Evolutionary conservation across 306 rosid species (phyloP).

Genomic region (Gillenia trifoliata): DNA sequence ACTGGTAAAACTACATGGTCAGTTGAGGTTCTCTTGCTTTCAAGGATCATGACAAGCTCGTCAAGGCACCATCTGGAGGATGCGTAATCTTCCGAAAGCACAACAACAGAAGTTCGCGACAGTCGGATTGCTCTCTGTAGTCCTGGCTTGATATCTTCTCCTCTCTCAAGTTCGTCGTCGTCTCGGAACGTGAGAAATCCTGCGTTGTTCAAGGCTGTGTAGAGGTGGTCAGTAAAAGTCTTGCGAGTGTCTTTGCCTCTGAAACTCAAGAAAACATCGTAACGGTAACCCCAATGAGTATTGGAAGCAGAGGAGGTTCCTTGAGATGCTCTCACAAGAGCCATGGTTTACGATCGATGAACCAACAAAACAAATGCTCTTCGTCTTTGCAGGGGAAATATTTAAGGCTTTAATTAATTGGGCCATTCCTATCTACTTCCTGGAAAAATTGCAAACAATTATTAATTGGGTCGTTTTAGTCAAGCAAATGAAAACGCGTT

Average conservation of each 20-base stretch:
- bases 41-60: neutral
- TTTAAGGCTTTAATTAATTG: too few relatives aligned
- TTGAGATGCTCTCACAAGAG: neutral
- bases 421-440: too few relatives aligned
- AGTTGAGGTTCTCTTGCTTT: neutral
- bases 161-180: neutral
- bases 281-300: neutral
- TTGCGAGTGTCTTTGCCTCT: conserved; percentile 1
- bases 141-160: neutral
- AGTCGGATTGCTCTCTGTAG: neutral
- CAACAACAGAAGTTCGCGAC: neutral
- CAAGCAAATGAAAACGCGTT: too few relatives aligned
- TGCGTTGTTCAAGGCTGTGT: neutral
- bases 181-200: neutral
- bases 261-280: conserved; percentile 3
- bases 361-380: too few relatives aligned
- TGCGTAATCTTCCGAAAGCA: neutral
- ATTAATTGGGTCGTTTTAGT: too few relatives aligned
- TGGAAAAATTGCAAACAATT: too few relatives aligned
- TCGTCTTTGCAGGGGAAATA: too few relatives aligned
- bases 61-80: neutral
- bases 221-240: neutral
- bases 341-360: neutral
- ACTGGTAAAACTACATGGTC: neutral
- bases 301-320: neutral